These are phyloP conservation scores for Solanum aculeatissimum DNA, from an alignment of 305 asterid species.

Conservation along the genomic window DNA sequence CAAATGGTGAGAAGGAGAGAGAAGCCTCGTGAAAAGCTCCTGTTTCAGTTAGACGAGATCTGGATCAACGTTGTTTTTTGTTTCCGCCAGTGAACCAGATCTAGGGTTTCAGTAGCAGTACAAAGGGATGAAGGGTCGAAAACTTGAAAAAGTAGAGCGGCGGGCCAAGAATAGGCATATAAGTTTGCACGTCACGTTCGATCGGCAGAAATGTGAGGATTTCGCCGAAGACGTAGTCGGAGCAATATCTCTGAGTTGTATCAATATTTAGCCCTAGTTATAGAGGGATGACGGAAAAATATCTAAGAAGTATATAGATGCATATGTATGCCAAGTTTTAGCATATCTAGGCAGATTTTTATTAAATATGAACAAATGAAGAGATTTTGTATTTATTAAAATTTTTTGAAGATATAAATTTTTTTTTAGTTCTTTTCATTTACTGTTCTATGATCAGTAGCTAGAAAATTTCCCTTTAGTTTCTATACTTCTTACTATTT, in stretches of 20 bases:
- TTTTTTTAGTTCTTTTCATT: neutral
- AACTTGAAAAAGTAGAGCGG: neutral
- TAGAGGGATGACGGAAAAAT: neutral
- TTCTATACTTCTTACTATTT: too few relatives aligned
- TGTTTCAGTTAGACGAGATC: neutral
- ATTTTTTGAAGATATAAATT: neutral
- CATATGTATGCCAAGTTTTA: neutral
- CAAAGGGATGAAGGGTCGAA: neutral
- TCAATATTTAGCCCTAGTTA: neutral
- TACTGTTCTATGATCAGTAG: neutral
- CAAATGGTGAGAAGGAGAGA: neutral
- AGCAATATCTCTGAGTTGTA: neutral
- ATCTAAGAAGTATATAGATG: neutral
- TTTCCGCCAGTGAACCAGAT: neutral
- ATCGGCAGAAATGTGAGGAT: neutral
- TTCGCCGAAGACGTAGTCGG: neutral
- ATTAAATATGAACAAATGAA: neutral
- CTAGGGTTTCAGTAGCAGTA: neutral
- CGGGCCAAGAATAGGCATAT: neutral
- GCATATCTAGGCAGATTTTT: neutral
- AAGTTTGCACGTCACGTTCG: neutral
- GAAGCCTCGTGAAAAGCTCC: neutral
- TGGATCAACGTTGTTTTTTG: neutral
- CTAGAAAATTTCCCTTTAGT: neutral
- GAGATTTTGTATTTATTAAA: neutral